Conservation (phyloP, 1,139 yeast genomes). For the Arxiozyma heterogenica region DNA sequence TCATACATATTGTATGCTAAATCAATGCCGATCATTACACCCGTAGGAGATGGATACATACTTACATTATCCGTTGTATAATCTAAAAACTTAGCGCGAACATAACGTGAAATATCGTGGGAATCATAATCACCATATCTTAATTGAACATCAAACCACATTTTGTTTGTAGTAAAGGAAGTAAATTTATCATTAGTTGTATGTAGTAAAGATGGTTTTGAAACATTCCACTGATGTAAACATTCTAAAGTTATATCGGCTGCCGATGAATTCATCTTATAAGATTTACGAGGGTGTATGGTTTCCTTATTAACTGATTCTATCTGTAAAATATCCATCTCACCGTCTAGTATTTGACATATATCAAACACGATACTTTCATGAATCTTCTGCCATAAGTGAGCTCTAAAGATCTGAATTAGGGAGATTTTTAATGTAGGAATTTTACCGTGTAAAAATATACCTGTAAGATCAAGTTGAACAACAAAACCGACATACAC, state of each 20-base stretch:
- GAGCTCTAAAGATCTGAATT: constrained; percentile 95
- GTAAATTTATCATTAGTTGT: constrained; percentile 47
- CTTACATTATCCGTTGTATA: constrained; percentile 83
- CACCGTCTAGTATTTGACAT: constrained; percentile 86
- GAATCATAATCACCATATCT: constrained; percentile 97
- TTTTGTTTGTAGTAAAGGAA: constrained; percentile 47
- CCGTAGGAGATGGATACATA: constrained; percentile 89
- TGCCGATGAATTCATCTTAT: constrained; percentile 91
- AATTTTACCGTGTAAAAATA: constrained; percentile 92
- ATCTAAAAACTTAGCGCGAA: constrained; percentile 85
- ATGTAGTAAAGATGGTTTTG: constrained; percentile 70
- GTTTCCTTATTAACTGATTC: constrained; percentile 85
- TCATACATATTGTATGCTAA: constrained; percentile 93
- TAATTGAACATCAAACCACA: constrained; percentile 92
- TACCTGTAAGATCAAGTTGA: constrained; percentile 92
- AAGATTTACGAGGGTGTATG: constrained; percentile 94
- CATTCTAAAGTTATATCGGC: constrained; percentile 82
- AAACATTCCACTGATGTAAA: constrained; percentile 74
- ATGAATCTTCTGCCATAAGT: constrained; percentile 97
- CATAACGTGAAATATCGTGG: constrained; percentile 90
- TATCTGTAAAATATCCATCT: constrained; percentile 71
- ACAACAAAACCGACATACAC: constrained; percentile 97
- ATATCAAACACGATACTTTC: constrained; percentile 90
- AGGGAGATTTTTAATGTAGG: constrained; percentile 93
- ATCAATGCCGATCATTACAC: constrained; percentile 83